Evolutionary conservation across 345 rosid species (phyloP).

Genomic region (Citrus sinensis): DVS_A1.0 CM039166.1:24641501-24642000

Average conservation of each 20-base stretch:
- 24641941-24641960: neutral
- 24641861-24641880: neutral
- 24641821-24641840: neutral
- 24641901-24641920: neutral
- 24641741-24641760: neutral
- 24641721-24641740: neutral
- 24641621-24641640: constrained; percentile 49
- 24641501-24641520: constrained; percentile 98
- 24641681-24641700: neutral
- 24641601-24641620: constrained; percentile 96
- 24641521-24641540: constrained; percentile 96
- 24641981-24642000: neutral
- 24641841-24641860: neutral
- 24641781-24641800: neutral
- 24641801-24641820: neutral
- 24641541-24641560: constrained; percentile 96
- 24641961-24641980: neutral
- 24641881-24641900: neutral
- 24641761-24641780: neutral
- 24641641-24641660: neutral
- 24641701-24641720: neutral
- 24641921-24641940: neutral
- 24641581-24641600: constrained; percentile 89
- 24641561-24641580: constrained; percentile 81
- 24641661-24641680: neutral